Percentiles rank a stretch among this genome's conserved stretches.
Evolutionary conservation across 306 rosid species (phyloP).

Genomic region (Cucurbita ficifolia): DNA sequence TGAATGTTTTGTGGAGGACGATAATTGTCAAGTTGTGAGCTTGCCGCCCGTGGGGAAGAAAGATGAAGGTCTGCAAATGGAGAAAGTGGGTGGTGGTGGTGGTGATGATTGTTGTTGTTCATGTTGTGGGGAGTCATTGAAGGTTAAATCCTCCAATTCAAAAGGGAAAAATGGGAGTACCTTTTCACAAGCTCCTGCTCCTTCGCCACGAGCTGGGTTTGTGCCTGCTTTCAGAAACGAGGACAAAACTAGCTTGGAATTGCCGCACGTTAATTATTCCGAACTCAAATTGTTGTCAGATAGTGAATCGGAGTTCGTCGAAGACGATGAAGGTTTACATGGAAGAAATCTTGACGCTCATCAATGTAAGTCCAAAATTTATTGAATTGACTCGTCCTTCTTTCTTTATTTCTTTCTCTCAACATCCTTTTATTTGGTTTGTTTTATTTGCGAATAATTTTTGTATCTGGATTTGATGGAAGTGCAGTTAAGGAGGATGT

Average conservation of each 20-base stretch:
- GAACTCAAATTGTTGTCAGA: constrained; percentile 26
- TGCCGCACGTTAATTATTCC: constrained; percentile 27
- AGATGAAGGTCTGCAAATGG: not conserved
- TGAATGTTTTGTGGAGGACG: constrained; percentile 56
- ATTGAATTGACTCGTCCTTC: too few relatives aligned
- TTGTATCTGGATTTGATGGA: not conserved
- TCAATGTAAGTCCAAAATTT: constrained; percentile 20
- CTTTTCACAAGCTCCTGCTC: constrained; percentile 34
- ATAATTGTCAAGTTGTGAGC: constrained; percentile 7
- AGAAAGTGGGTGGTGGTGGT: not conserved
- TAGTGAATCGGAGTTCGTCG: constrained; percentile 17
- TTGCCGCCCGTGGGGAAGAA: constrained; percentile 4
- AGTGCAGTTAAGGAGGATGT: constrained; percentile 39
- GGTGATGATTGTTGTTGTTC: constrained; percentile 21
- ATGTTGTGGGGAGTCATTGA: constrained; percentile 62
- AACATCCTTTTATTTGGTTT: not conserved
- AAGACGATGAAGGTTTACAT: constrained; percentile 21
- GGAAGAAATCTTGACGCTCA: constrained; percentile 8
- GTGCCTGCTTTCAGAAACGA: constrained; percentile 6
- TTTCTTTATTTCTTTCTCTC: not conserved
- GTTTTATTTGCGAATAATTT: not conserved
- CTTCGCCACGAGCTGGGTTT: constrained; percentile 53
- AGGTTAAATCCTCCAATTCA: constrained; percentile 24
- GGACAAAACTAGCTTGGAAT: constrained; percentile 21
- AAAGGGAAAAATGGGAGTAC: constrained; percentile 16